Base-by-base conservation (phyloP, 2,329 filamentous ascomycete species). In the Pseudocercospora pini-densiflorae region DNA sequence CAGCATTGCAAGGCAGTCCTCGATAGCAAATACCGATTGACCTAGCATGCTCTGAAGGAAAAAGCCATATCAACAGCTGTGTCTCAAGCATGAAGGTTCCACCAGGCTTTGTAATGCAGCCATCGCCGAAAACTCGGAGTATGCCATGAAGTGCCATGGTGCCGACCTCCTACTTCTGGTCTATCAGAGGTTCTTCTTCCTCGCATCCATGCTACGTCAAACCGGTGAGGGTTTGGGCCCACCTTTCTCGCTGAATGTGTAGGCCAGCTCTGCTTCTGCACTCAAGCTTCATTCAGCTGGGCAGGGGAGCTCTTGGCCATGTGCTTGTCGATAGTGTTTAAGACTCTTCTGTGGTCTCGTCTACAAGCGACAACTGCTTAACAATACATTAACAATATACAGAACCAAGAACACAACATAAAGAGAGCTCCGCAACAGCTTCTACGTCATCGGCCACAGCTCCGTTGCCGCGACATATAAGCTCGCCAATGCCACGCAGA, bases 401-500 rank as follows among this genome's bases (percentile, higher is more conserved):
- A 33, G 31, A 33, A 33, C 2, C 31, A 33, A 33, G 10, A 45
- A 5, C 40, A 45, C 40, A 45, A 45, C 14, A 16, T 16, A 4
- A 47, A 47, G 16, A n/a, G 16, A 19, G 16, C 43, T 47, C 43
- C 43, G 43, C 43, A 47, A 23, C 6, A 47, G 43, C n/a, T 19
- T 53, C n/a, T 53, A 53, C 49, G 49, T 53, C 49, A 53, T 53
- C 49, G 10, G 21, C 43, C 43, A 47, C 43, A 47, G 43, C 43
- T 47, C 43, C 43, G 43, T 47, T 47, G 43, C 43, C 10, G 43
- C 43, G 43, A 47, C 24, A 59, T 59, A 45, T 54, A 54, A 49
- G 59, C 45, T 27, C 59, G 36, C 31, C 31, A 45, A 9, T 31
- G 59, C 27, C 43, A 24, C 54, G 27, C 54, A 64, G 59, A 55